Evolutionary conservation across 805 yeast genomes (phyloP).

Genomic region (Kluyveromyces nonfermentans): DNA sequence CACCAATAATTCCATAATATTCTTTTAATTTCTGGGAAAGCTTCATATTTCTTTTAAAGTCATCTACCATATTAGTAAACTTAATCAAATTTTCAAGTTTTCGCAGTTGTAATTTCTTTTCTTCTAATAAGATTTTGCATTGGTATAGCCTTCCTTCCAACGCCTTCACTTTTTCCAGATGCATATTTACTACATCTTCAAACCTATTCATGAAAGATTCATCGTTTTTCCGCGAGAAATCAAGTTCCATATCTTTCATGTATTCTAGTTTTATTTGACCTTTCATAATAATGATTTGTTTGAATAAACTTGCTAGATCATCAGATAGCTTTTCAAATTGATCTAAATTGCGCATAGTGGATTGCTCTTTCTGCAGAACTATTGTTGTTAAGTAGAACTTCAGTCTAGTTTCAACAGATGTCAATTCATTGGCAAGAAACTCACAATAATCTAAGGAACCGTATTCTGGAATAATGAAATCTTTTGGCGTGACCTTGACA

Average conservation of each 20-base stretch:
- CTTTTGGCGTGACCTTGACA: neutral
- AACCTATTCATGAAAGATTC: constrained; percentile 20
- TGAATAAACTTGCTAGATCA: constrained; percentile 23
- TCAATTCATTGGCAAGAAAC: constrained; percentile 13
- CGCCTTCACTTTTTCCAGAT: constrained; percentile 17
- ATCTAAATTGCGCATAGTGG: constrained; percentile 21
- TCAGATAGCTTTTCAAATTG: constrained; percentile 18
- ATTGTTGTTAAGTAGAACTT: constrained; percentile 15
- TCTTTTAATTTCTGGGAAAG: constrained; percentile 11
- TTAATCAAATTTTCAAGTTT: constrained; percentile 20
- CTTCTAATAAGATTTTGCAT: constrained; percentile 13
- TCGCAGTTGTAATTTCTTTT: constrained; percentile 20
- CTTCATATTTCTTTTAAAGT: constrained; percentile 12
- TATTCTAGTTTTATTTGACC: constrained; percentile 23
- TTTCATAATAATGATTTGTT: constrained; percentile 16
- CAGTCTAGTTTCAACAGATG: constrained; percentile 18
- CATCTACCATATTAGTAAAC: constrained; percentile 12
- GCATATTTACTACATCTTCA: constrained; percentile 8
- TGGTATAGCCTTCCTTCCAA: constrained; percentile 23
- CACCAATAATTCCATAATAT: constrained; percentile 5
- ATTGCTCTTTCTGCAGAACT: constrained; percentile 22
- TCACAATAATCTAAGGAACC: neutral
- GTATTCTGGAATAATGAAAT: neutral
- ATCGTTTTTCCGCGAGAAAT: constrained; percentile 20
- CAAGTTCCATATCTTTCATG: constrained; percentile 20